A percentile compares a stretch with the other conserved stretches of the same genome.
These are phyloP conservation scores for Acacia crassicarpa DNA, from an alignment of 306 rosid species.

Conservation along the genomic window DNA sequence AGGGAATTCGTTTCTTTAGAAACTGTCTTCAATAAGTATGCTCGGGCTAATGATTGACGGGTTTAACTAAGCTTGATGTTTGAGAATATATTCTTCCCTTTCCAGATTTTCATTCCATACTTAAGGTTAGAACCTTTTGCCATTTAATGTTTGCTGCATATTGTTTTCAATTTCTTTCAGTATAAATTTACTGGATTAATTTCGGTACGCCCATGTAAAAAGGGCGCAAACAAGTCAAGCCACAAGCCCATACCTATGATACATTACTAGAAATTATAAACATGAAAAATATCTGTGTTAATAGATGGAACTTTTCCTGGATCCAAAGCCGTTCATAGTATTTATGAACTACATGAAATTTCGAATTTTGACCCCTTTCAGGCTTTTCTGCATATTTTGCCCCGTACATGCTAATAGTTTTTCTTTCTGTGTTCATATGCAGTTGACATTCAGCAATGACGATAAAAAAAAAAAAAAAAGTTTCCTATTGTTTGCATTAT, in stretches of 20 bases:
- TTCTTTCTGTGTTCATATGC: conserved; percentile 13
- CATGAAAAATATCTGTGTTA: neutral
- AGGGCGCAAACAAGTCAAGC: neutral
- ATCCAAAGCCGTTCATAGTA: neutral
- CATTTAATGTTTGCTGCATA: neutral
- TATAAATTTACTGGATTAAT: neutral
- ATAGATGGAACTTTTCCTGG: neutral
- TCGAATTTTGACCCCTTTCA: neutral
- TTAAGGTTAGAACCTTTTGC: conserved; percentile 28
- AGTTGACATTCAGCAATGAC: conserved; percentile 16
- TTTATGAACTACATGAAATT: neutral
- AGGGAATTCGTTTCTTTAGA: conserved; percentile 91
- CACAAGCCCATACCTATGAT: neutral
- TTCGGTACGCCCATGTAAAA: neutral
- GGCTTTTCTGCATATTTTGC: neutral
- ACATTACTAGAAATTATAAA: neutral
- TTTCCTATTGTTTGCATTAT: neutral
- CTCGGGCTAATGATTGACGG: neutral
- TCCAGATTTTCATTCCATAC: neutral
- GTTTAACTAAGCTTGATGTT: conserved; percentile 25
- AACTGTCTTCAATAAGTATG: conserved; percentile 61
- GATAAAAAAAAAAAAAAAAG: neutral
- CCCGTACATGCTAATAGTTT: neutral
- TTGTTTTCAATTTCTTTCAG: neutral
- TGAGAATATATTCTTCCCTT: conserved; percentile 20